Evolutionary conservation across 148 eudicot species (phyloP).

Genomic region (Chenopodium suecicum): DNA sequence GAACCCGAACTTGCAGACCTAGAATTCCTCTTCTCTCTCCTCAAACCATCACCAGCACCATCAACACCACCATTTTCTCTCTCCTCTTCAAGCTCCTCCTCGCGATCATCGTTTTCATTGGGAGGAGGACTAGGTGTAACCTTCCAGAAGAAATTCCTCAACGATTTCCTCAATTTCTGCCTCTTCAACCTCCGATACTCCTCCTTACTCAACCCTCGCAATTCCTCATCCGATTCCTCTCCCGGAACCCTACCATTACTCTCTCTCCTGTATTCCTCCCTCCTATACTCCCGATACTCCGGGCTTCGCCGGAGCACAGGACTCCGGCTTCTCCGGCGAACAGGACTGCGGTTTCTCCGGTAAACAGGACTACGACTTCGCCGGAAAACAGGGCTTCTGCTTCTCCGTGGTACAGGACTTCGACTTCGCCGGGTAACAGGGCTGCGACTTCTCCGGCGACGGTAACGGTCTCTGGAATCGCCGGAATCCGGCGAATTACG

Average conservation of each 20-base stretch:
- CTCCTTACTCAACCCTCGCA: slow-evolving; percentile 57
- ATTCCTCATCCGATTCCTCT: slow-evolving; percentile 76
- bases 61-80: neutral
- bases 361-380: slow-evolving; percentile 21
- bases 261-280: slow-evolving; percentile 28
- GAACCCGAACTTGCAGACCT: slow-evolving; percentile 18
- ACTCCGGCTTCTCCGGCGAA: slow-evolving; percentile 29
- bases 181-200: slow-evolving; percentile 77
- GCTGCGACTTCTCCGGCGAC: slow-evolving; percentile 47
- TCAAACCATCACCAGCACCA: neutral
- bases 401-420: slow-evolving; percentile 28
- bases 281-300: slow-evolving; percentile 20
- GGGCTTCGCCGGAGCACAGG: slow-evolving; percentile 24
- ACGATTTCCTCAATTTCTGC: slow-evolving; percentile 62
- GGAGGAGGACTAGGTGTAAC: slow-evolving; percentile 87
- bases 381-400: neutral
- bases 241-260: slow-evolving; percentile 39
- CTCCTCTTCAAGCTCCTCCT: slow-evolving; percentile 24
- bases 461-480: slow-evolving; percentile 32
- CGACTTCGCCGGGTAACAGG: slow-evolving; percentile 30
- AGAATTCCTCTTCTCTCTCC: neutral
- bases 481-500: slow-evolving; percentile 41
- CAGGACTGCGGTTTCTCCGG: slow-evolving; percentile 34
- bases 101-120: slow-evolving; percentile 39
- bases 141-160: slow-evolving; percentile 59